Evolutionary conservation across 352 stramenopile species (phyloP).

Genomic region (Globisporangium alternatum): DNA sequence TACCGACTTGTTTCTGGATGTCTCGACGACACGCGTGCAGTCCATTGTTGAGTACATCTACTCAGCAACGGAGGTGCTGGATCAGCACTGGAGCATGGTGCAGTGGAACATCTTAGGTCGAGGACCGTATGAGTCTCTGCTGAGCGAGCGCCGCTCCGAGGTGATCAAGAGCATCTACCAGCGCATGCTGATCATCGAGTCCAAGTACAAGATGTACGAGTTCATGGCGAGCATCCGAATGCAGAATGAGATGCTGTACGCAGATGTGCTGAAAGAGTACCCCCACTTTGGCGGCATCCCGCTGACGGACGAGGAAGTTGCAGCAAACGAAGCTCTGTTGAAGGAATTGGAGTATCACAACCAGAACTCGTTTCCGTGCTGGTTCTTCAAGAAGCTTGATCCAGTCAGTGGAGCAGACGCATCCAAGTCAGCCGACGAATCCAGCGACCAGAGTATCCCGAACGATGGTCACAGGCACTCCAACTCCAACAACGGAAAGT

Average conservation of each 20-base stretch:
- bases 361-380: constrained; percentile 64
- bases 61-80: constrained; percentile 77
- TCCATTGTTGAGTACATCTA: constrained; percentile 79
- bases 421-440: background rate
- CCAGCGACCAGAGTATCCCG: background rate
- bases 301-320: constrained; percentile 36
- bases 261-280: constrained; percentile 54
- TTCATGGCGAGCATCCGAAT: constrained; percentile 82
- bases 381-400: constrained; percentile 79
- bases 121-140: constrained; percentile 78
- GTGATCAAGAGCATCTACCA: constrained; percentile 72
- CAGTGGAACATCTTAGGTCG: constrained; percentile 85
- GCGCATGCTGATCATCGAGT: constrained; percentile 68
- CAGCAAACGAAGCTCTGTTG: constrained; percentile 36
- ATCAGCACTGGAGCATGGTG: constrained; percentile 84
- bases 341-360: constrained; percentile 50
- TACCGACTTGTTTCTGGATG: constrained; percentile 71
- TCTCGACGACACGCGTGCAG: constrained; percentile 71
- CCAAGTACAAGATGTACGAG: constrained; percentile 78
- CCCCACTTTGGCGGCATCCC: constrained; percentile 48
- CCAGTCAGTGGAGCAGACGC: background rate
- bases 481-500: constrained; percentile 32
- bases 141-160: constrained; percentile 45
- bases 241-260: constrained; percentile 84
- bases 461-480: constrained; percentile 1